Base-by-base conservation (phyloP, 331 rosid species). In the Telfairia occidentalis region DNA sequence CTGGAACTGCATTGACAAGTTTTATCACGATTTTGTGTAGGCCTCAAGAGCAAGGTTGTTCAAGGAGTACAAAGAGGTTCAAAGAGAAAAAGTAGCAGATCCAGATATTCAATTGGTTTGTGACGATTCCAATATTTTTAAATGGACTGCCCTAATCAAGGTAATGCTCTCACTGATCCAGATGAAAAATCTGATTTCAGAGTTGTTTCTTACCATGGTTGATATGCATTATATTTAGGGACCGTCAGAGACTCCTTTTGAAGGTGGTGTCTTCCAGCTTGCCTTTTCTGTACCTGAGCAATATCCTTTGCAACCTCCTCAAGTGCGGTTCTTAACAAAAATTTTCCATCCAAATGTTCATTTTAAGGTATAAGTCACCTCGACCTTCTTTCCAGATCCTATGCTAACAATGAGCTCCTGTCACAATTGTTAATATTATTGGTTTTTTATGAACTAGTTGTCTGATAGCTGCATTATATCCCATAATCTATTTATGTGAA, bases 321-420 rank as follows among this genome's bases (percentile, higher is more conserved):
- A 91, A 91, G 99, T 95, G 80, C 86, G 99, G 84, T 95, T 95
- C 85, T 82, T 95, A 77, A 95, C 99, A 35, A 95, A 95, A 72
- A 95, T 92, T 73, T 95, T 95, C 85, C 99, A 95, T 82, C 99
- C 99, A 18, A 95, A 95, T 72, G 99, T 95, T 78, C 99, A 95
- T 82, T 95, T 95, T 76, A 95, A 95, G 99, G 99, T 95, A 81
- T 26, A 76, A 13, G 73, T 46, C 21, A 11, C 32, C 54, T 0
- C 24, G 67, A 8, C 15, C 35, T 4, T 7, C 19, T 45, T 21
- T 7, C 23, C 15, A 43, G 15, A 46, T 24, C 40, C 3, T 46
- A 28, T 9, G 26, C 24, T 15, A 15, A 46, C 58, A 28, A 28
- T 70, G 58, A 28, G 58, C 16, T 65, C 19, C 32, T 12, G 50